Conservation (phyloP, 306 rosid species). For the Ormosia emarginata region DNA sequence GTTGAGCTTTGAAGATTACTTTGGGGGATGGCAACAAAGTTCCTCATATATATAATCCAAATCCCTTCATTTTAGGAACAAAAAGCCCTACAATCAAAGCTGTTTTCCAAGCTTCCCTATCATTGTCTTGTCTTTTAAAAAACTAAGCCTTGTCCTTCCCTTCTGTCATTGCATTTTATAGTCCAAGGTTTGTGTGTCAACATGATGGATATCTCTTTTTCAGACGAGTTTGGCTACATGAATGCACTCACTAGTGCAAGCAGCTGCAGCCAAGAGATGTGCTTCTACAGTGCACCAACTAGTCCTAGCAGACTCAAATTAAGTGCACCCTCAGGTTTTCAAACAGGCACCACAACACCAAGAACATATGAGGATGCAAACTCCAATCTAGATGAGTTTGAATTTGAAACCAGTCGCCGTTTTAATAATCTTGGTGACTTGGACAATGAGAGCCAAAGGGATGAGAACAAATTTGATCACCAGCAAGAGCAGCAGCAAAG, state of each 20-base stretch:
- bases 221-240: slow-evolving; percentile 22
- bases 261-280: slow-evolving; percentile 34
- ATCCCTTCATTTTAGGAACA: slow-evolving; percentile 33
- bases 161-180: slow-evolving; percentile 5
- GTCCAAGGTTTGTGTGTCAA: neutral
- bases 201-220: slow-evolving; percentile 44
- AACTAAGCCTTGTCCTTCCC: neutral
- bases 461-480: neutral
- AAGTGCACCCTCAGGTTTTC: slow-evolving; percentile 21
- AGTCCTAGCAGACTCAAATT: slow-evolving; percentile 49
- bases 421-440: slow-evolving; percentile 19
- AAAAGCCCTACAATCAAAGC: slow-evolving; percentile 13
- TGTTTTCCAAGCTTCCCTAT: slow-evolving; percentile 1
- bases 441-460: slow-evolving; percentile 14
- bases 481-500: neutral
- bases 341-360: slow-evolving; percentile 40
- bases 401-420: slow-evolving; percentile 56
- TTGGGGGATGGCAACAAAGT: slow-evolving; percentile 24
- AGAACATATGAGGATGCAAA: slow-evolving; percentile 41
- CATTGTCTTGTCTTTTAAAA: neutral
- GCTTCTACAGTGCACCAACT: slow-evolving; percentile 66
- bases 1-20: slow-evolving; percentile 30
- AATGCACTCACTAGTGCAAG: slow-evolving; percentile 38
- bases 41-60: slow-evolving; percentile 17
- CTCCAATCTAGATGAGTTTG: slow-evolving; percentile 47